phyloP scores from a whole-genome alignment of 768 basidiomycete species.

The Clavulina sp. region DNA sequence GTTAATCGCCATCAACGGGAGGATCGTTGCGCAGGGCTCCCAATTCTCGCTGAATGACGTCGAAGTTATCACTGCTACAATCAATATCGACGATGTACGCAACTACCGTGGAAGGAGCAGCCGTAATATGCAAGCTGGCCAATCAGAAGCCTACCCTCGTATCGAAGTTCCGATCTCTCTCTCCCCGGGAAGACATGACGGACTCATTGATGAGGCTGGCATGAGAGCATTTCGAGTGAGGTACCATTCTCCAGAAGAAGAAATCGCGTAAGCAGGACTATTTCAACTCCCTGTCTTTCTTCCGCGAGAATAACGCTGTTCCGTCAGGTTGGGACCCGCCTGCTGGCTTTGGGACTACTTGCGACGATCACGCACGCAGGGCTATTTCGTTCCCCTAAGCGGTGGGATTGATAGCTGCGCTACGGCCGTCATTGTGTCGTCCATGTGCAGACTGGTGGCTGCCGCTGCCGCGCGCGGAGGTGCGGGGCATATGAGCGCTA shows the following conservation, averaged over 20 bases:
- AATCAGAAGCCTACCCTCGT: conserved; percentile 55
- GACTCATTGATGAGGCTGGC: conserved; percentile 29
- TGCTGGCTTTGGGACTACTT: conserved; percentile 99
- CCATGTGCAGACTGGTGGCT: conserved; percentile 85
- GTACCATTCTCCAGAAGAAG: conserved; percentile 85
- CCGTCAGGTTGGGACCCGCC: conserved; percentile 70
- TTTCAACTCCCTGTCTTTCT: neutral
- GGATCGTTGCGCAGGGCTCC: conserved; percentile 82
- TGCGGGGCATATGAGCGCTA: conserved; percentile 20
- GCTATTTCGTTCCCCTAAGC: conserved; percentile 88
- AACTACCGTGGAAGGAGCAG: conserved; percentile 72
- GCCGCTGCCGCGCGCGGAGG: conserved; percentile 61
- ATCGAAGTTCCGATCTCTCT: conserved; percentile 69
- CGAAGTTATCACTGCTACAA: conserved; percentile 87
- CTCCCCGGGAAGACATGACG: conserved; percentile 52
- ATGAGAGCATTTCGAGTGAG: conserved; percentile 35
- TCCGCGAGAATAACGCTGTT: conserved; percentile 1
- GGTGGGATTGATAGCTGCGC: conserved; percentile 98
- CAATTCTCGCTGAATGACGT: conserved; percentile 95
- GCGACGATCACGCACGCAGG: conserved; percentile 78
- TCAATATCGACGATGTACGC: conserved; percentile 94
- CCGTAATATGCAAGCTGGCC: conserved; percentile 78
- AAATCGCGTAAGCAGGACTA: conserved; percentile 66
- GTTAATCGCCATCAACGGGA: conserved; percentile 89
- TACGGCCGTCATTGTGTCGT: conserved; percentile 86